Percentiles rank a stretch among this genome's conserved stretches.
phyloP scores from a whole-genome alignment of 495 filamentous ascomycete species.

The Elasticomyces elasticus region DNA sequence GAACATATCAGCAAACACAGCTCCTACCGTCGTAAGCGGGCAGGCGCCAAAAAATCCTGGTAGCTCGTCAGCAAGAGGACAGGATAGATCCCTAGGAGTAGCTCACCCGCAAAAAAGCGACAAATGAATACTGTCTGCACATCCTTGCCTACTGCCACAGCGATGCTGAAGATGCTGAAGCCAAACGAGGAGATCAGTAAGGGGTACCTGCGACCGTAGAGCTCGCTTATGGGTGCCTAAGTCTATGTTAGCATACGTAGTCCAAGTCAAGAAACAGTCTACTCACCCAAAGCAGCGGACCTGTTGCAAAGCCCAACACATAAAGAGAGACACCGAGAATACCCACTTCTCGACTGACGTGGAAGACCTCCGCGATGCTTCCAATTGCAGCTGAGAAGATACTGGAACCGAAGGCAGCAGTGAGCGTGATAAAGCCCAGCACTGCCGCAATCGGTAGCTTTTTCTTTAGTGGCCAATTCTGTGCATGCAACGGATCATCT shows the following conservation, averaged over 20 bases:
- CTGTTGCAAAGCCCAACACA: slow-evolving; percentile 31
- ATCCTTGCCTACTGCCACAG: slow-evolving; percentile 27
- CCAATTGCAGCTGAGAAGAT: slow-evolving; percentile 25
- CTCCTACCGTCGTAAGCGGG: slow-evolving; percentile 42
- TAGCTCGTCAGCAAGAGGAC: slow-evolving; percentile 24
- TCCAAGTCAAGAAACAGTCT: not conserved
- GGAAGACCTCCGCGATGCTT: slow-evolving; percentile 17
- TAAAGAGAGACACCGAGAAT: slow-evolving; percentile 28
- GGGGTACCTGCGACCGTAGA: slow-evolving; percentile 27
- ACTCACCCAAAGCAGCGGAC: slow-evolving; percentile 30
- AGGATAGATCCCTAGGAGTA: slow-evolving; percentile 9
- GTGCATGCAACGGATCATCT: slow-evolving; percentile 55
- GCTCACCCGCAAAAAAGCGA: slow-evolving; percentile 36
- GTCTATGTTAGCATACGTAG: not conserved
- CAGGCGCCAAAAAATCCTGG: slow-evolving; percentile 41
- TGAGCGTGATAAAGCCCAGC: slow-evolving; percentile 26
- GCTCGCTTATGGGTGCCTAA: slow-evolving; percentile 24
- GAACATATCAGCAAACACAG: slow-evolving; percentile 58
- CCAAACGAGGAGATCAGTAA: slow-evolving; percentile 25
- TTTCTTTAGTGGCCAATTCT: slow-evolving; percentile 41
- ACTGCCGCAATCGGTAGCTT: slow-evolving; percentile 34
- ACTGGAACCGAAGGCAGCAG: slow-evolving; percentile 26
- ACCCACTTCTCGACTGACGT: slow-evolving; percentile 20
- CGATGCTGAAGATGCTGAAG: slow-evolving; percentile 27
- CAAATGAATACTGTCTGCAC: slow-evolving; percentile 42